Base-by-base conservation (phyloP, 345 rosid genomes). In the Brassica carinata region DNA sequence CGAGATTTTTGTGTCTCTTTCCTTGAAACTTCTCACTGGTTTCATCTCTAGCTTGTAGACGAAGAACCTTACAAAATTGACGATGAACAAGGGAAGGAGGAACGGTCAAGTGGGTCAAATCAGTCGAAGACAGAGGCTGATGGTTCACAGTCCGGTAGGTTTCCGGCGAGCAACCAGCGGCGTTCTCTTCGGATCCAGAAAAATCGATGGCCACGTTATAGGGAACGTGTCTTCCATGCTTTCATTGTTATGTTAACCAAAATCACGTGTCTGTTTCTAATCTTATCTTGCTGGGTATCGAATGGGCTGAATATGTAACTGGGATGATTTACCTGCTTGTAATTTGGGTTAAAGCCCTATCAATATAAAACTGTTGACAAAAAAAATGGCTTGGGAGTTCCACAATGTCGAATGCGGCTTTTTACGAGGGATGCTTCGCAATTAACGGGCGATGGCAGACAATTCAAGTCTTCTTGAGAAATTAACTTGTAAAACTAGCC, bases 371-470 rank as follows among this genome's bases (percentile, higher is more conserved):
- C 51, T 11, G 14, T 43, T 43, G 14, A 8, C 45, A 36, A 36
- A 36, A 31, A 23, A 23, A 31, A 31, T 23, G 36, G 36, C 63
- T 30, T 19, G 67, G 10, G 62, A 57, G 43, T 11, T 61, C 73
- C 67, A 75, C 66, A 76, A 76, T n/a, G 66, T 55, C 7, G 15
- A 36, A 9, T 36, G 67, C 0, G n/a, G 68, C 68, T 33, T 33
- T 33, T 69, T 61, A 27, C 74, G 69, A 29, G 33, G 33, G 80
- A 69, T 14, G 7, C 17, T 77, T 77, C 80, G 33, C 26, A 38
- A 45, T 69, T 69, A 48, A 68, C 14, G 5, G 18, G 10, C 6
- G 51, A 75, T 53, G n/a, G 79, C 45, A 53, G 36, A 51, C 13
- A 19, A 66, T 53, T 23, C 55, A 75, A 67, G 78, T 75, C 72